Evolutionary conservation across 805 yeast species (phyloP).

Genomic region (Spathaspora sp.): DNA sequence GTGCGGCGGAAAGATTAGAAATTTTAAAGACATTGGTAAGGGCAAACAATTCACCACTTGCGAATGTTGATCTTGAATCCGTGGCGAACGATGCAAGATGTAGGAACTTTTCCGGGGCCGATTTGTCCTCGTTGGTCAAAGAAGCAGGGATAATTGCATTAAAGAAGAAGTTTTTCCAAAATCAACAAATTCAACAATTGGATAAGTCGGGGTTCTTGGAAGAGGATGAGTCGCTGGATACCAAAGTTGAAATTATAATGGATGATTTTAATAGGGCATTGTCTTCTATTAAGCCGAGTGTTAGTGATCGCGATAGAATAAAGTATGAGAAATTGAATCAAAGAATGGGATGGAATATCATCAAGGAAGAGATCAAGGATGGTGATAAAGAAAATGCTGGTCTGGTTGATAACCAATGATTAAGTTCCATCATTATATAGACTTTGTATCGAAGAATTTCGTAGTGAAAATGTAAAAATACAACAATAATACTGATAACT

Average conservation of each 20-base stretch:
- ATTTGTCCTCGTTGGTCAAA: slow-evolving; percentile 83
- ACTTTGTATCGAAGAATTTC: no score
- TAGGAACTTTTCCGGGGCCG: slow-evolving; percentile 93
- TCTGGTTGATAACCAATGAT: no score
- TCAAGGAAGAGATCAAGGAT: slow-evolving; percentile 20
- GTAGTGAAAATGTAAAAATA: no score
- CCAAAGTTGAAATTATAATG: slow-evolving; percentile 50
- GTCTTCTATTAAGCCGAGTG: slow-evolving; percentile 79
- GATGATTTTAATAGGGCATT: slow-evolving; percentile 74
- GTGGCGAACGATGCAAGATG: slow-evolving; percentile 78
- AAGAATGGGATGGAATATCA: slow-evolving; percentile 67
- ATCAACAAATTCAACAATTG: slow-evolving; percentile 35
- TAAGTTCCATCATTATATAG: no score
- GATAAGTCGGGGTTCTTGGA: slow-evolving; percentile 35
- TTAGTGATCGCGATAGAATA: slow-evolving; percentile 75
- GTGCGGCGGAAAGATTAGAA: slow-evolving; percentile 71
- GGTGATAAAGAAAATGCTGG: background rate
- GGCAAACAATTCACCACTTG: slow-evolving; percentile 74
- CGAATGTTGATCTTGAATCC: slow-evolving; percentile 54
- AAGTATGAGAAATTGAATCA: slow-evolving; percentile 74
- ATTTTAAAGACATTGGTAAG: slow-evolving; percentile 74
- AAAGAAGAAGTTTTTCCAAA: slow-evolving; percentile 63
- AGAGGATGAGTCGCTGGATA: slow-evolving; percentile 25
- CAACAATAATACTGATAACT: no score
- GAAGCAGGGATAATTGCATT: slow-evolving; percentile 92